Percentiles rank a stretch among this genome's conserved stretches.
phyloP scores from a whole-genome alignment of 192 early-diverging fungal species.

The Obelidium mucronatum region DNA sequence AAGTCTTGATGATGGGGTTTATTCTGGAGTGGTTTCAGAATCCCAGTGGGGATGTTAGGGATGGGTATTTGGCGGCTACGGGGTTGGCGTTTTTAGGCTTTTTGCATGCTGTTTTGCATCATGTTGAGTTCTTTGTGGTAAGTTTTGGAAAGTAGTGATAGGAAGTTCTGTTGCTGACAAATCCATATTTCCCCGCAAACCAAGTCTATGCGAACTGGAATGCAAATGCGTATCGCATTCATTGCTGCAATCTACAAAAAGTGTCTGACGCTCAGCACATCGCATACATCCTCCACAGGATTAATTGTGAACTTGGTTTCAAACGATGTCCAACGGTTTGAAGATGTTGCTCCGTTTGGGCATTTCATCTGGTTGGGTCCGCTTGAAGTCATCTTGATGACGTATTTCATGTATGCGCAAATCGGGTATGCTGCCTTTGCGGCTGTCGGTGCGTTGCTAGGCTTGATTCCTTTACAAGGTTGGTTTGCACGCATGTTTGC shows the following conservation, averaged over 20 bases:
- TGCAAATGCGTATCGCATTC: constrained; percentile 55
- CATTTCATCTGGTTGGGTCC: constrained; percentile 56
- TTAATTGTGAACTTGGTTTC: constrained; percentile 57
- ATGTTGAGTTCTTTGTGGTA: constrained; percentile 48
- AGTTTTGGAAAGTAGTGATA: no score
- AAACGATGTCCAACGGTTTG: constrained; percentile 62
- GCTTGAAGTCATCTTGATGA: constrained; percentile 44
- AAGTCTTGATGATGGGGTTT: constrained; percentile 47
- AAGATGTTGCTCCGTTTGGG: constrained; percentile 52
- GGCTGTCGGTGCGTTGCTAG: constrained; percentile 39
- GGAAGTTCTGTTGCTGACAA: no score
- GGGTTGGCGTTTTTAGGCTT: constrained; percentile 35
- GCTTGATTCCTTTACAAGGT: constrained; percentile 56
- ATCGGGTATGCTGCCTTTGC: constrained; percentile 51
- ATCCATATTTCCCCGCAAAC: no score
- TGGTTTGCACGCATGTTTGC: constrained; percentile 46
- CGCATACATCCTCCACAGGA: constrained; percentile 50
- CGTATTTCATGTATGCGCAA: constrained; percentile 55
- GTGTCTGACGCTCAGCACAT: constrained; percentile 50
- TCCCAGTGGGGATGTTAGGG: background rate
- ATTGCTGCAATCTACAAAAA: constrained; percentile 57
- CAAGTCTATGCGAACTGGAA: constrained; percentile 48
- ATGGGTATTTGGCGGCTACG: constrained; percentile 42
- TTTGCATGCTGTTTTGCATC: constrained; percentile 43
- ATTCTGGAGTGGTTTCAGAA: constrained; percentile 58